These are phyloP conservation scores for Leishmania arabica DNA, from an alignment of 208 protist genomes.

Conservation along the genomic window DNA sequence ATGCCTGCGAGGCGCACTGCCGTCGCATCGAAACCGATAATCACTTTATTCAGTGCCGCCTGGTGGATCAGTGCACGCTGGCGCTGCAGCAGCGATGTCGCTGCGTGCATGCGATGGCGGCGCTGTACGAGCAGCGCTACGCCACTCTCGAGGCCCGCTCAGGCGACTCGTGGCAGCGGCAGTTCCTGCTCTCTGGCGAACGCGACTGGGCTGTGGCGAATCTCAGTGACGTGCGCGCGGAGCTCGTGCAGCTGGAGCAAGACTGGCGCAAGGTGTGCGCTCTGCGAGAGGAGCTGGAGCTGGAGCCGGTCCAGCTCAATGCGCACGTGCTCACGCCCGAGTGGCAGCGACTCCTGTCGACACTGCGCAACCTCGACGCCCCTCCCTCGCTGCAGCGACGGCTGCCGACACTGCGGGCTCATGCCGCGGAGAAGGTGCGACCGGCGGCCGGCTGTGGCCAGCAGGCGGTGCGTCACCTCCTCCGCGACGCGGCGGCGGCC, in stretches of 20 bases:
- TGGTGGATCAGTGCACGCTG: constrained; percentile 39
- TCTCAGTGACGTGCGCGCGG: constrained; percentile 53
- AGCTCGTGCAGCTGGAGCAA: constrained; percentile 45
- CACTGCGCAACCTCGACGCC: constrained; percentile 20
- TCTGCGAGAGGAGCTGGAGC: constrained; percentile 46
- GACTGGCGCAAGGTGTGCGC: constrained; percentile 40
- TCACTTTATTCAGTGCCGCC: constrained; percentile 59
- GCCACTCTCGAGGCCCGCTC: constrained; percentile 27
- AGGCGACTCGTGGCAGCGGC: constrained; percentile 49
- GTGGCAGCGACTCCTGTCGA: constrained; percentile 13
- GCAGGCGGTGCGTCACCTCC: constrained; percentile 22
- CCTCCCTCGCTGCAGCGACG: constrained; percentile 27
- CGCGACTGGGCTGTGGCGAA: constrained; percentile 64
- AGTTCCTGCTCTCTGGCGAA: constrained; percentile 72
- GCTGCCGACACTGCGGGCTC: constrained; percentile 21
- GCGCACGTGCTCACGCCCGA: constrained; percentile 1
- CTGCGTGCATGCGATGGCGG: constrained; percentile 56
- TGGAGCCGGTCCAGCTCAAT: constrained; percentile 36
- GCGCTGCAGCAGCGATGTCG: constrained; percentile 63
- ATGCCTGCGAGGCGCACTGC: constrained; percentile 55
- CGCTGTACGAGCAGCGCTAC: constrained; percentile 69
- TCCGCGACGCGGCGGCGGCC: not conserved
- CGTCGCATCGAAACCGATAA: constrained; percentile 47
- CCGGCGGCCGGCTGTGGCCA: constrained; percentile 15
- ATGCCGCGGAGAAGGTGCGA: constrained; percentile 3